A percentile compares a stretch with the other conserved stretches of the same genome.
These are phyloP conservation scores for Acer campestre DNA, from an alignment of 345 rosid genomes.

Conservation along the genomic window DNA sequence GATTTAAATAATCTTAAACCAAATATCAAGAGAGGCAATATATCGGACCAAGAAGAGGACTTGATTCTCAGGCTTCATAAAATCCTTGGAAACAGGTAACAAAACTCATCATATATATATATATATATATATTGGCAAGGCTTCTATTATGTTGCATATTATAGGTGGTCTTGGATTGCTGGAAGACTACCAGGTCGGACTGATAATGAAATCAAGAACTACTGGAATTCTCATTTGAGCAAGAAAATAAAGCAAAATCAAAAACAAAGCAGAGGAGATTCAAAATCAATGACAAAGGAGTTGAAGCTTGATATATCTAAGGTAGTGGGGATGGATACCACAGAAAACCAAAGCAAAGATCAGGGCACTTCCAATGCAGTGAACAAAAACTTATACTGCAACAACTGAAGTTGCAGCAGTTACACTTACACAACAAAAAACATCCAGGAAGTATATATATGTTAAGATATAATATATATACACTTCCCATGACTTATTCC, in stretches of 20 bases:
- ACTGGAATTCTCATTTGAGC: slow-evolving; percentile 58
- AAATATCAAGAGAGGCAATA: slow-evolving; percentile 57
- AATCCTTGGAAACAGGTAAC: slow-evolving; percentile 54
- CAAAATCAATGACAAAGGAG: slow-evolving; percentile 1
- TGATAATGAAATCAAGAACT: slow-evolving; percentile 56
- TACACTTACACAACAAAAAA: too few relatives aligned
- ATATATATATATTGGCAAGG: background rate
- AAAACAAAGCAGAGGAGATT: slow-evolving; percentile 10
- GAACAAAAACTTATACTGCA: too few relatives aligned
- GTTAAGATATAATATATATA: too few relatives aligned
- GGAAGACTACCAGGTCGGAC: slow-evolving; percentile 61
- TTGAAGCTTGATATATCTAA: background rate
- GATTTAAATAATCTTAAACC: slow-evolving; percentile 52
- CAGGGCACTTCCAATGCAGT: slow-evolving; percentile 9
- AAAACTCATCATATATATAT: background rate
- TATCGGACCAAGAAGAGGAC: slow-evolving; percentile 62
- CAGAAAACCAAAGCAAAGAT: slow-evolving; percentile 3
- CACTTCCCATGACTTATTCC: too few relatives aligned
- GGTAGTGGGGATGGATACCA: background rate
- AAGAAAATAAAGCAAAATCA: slow-evolving; percentile 42
- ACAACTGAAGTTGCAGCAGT: too few relatives aligned
- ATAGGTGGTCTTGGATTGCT: slow-evolving; percentile 62
- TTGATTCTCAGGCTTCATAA: slow-evolving; percentile 54
- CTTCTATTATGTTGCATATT: background rate
- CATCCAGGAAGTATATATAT: too few relatives aligned